A percentile compares a stretch with the other conserved stretches of the same genome.
phyloP scores from a whole-genome alignment of 2,329 filamentous ascomycete species.

The Endothia cerciana region DNA sequence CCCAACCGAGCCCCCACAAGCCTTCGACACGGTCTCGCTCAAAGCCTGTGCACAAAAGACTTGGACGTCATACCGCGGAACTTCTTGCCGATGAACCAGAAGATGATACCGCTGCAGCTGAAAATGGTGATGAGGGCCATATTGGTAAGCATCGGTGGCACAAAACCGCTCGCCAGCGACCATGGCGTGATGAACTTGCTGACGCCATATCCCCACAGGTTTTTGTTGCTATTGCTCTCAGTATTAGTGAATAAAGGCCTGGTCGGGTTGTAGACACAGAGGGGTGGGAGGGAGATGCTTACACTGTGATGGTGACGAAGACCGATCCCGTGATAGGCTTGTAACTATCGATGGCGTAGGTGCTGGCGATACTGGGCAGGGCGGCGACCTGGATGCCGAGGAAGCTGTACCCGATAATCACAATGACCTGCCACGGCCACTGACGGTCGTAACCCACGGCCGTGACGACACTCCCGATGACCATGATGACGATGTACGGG shows the following conservation, averaged over 20 bases:
- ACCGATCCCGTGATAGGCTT: conserved; percentile 62
- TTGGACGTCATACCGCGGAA: conserved; percentile 42
- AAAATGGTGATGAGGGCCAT: conserved; percentile 36
- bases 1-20: background rate
- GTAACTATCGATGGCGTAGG: conserved; percentile 66
- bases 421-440: conserved; percentile 53
- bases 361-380: conserved; percentile 61
- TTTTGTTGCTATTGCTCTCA: conserved; percentile 32
- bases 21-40: background rate
- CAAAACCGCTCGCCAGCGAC: conserved; percentile 34
- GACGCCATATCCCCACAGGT: conserved; percentile 38
- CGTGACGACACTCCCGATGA: conserved; percentile 50
- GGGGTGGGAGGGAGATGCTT: background rate
- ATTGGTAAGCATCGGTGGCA: conserved; percentile 34
- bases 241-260: background rate
- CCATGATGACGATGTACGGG: conserved; percentile 49
- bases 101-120: conserved; percentile 32
- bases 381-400: conserved; percentile 45
- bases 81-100: conserved; percentile 38
- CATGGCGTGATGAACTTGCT: conserved; percentile 37
- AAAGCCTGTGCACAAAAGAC: conserved; percentile 33
- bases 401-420: conserved; percentile 51
- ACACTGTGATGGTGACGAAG: conserved; percentile 35
- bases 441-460: conserved; percentile 50
- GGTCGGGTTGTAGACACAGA: background rate